Evolutionary conservation across 2,329 filamentous ascomycete genomes (phyloP), one percentile per base, ranked within the genome.

Genomic region (Parastagonospora avenae): DNA sequence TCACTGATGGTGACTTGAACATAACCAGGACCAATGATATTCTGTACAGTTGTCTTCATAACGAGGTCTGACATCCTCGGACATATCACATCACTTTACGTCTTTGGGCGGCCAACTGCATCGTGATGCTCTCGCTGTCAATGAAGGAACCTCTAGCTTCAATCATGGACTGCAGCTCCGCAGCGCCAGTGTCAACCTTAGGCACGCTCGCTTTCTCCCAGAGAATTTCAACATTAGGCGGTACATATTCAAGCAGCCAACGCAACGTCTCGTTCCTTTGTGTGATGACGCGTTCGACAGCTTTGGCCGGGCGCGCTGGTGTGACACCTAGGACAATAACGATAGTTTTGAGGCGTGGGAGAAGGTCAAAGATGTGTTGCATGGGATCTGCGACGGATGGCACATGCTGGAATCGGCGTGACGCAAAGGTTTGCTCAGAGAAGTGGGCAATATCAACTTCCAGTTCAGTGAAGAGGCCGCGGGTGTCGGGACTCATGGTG

Each of bases 401-500:
- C 15, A 54, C 15, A 6, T 33, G 32, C 15, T 33, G 28, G 33
- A 48, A 37, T 14, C 42, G 37, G 28, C 48, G 46, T 12, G 44
- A 19, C 2, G 27, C 31, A 8, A 54, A 48, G 12, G 29, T 47
- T 24, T 39, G 42, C 14, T 31, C 38, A 12, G 51, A 40, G 7
- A 55, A 40, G 31, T 44, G 38, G 5, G 43, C 29, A 8, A 65
- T 42, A 6, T 48, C 48, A 4, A 66, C 49, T 32, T 60, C 58
- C 7, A 64, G 35, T 11, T 39, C 46, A 11, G 51, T 52, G 19
- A 66, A 51, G 8, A 46, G 51, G 4, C 28, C 29, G 4, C 54
- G 59, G 2, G 52, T 51, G 3, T 42, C 24, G 7, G 43, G 2
- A 8, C 37, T 43, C 45, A 63, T 60, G 12, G 10, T 19, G 19